Percentiles rank a stretch among this genome's conserved stretches.
Evolutionary conservation across 2,329 filamentous ascomycete genomes (phyloP).

Genomic region (Elsinoe australis): DNA sequence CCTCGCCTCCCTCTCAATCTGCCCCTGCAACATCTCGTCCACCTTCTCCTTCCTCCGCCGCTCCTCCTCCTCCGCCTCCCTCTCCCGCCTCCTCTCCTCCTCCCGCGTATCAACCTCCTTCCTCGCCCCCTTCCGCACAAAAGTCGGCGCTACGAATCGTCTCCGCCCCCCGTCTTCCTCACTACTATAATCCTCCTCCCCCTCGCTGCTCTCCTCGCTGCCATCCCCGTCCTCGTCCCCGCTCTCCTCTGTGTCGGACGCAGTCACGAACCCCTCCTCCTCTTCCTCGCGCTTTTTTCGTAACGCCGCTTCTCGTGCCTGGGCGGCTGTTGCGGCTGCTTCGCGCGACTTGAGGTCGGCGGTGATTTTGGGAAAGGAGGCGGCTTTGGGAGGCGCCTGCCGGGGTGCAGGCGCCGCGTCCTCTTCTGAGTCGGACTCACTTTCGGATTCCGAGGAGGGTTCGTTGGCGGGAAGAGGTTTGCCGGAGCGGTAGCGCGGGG

Average conservation of each 20-base stretch:
- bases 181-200: slow-evolving; percentile 52
- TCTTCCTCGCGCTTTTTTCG: slow-evolving; percentile 32
- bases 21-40: slow-evolving; percentile 77
- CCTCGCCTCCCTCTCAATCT: slow-evolving; percentile 73
- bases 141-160: slow-evolving; percentile 56
- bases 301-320: slow-evolving; percentile 25
- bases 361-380: slow-evolving; percentile 40
- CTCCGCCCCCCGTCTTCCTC: slow-evolving; percentile 52
- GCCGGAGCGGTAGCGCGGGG: slow-evolving; percentile 76
- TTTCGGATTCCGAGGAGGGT: slow-evolving; percentile 33
- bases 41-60: slow-evolving; percentile 60
- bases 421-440: slow-evolving; percentile 42
- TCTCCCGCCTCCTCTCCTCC: slow-evolving; percentile 43
- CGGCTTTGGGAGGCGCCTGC: slow-evolving; percentile 32
- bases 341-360: slow-evolving; percentile 31
- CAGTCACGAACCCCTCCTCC: slow-evolving; percentile 56
- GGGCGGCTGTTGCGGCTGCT: slow-evolving; percentile 21
- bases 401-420: slow-evolving; percentile 36
- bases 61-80: slow-evolving; percentile 43
- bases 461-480: slow-evolving; percentile 56
- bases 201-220: slow-evolving; percentile 37
- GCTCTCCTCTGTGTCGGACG: slow-evolving; percentile 40
- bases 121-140: slow-evolving; percentile 57
- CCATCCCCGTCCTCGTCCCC: slow-evolving; percentile 33
- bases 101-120: slow-evolving; percentile 34